Conservation (phyloP, 1,284 basidiomycete species). For the Vanrija humicola region DNA sequence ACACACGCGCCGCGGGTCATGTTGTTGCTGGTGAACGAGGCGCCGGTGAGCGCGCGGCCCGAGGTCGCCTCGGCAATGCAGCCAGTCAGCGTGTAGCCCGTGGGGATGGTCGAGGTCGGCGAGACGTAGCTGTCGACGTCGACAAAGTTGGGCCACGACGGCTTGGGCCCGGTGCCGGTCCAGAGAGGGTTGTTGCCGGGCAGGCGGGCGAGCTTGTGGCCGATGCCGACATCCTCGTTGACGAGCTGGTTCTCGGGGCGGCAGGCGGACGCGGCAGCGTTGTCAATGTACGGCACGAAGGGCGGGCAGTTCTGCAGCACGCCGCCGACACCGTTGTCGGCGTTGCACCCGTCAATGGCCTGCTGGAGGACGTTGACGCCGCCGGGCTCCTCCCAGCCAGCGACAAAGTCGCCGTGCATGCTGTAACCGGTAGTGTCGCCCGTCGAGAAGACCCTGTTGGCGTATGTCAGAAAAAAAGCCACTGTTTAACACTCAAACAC, state of each 20-base stretch:
- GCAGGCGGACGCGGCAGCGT: slow-evolving; percentile 20
- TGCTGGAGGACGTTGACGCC: slow-evolving; percentile 10
- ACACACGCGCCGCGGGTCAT: slow-evolving; percentile 29
- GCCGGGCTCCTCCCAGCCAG: slow-evolving; percentile 24
- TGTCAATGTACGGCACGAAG: slow-evolving; percentile 27
- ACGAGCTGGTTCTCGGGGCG: slow-evolving; percentile 21
- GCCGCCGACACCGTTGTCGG: slow-evolving; percentile 5
- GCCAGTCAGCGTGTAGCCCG: slow-evolving; percentile 11
- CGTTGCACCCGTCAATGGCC: slow-evolving; percentile 10
- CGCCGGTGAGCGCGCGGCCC: slow-evolving; percentile 24
- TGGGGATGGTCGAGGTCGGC: neutral
- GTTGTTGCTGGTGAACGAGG: slow-evolving; percentile 17
- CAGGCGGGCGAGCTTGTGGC: neutral
- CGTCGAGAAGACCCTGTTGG: slow-evolving; percentile 25
- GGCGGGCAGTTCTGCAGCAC: slow-evolving; percentile 3
- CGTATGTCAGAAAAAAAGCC: no score
- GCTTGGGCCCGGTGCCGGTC: neutral
- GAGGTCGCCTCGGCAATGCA: slow-evolving; percentile 30
- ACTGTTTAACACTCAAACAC: no score
- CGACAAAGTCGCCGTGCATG: slow-evolving; percentile 41
- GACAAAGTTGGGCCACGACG: neutral
- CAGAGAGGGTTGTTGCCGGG: slow-evolving; percentile 3
- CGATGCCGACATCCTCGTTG: slow-evolving; percentile 26
- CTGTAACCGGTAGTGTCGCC: slow-evolving; percentile 36
- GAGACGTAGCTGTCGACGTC: neutral